phyloP scores from a whole-genome alignment of 2,329 filamentous ascomycete species.

The Colletotrichum sp. region DNA sequence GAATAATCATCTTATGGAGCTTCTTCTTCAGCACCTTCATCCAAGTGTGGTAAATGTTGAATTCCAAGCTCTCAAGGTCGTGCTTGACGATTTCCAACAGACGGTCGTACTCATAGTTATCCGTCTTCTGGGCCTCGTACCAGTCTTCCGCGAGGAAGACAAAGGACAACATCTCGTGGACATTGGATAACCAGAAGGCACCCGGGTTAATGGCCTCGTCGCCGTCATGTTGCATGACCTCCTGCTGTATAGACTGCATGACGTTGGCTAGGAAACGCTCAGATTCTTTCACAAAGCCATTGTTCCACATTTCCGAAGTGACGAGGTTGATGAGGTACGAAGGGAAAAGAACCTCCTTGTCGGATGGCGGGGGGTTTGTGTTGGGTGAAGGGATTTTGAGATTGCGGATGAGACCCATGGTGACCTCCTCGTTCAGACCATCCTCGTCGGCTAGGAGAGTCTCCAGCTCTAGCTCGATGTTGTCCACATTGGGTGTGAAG shows the following conservation, averaged over 20 bases:
- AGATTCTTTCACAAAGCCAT: conserved; percentile 98
- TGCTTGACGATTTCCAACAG: conserved; percentile 99
- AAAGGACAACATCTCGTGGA: conserved; percentile 99
- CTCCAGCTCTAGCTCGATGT: conserved; percentile 94
- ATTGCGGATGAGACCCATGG: conserved; percentile 93
- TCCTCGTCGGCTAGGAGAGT: conserved; percentile 94
- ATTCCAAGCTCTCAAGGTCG: conserved; percentile 95
- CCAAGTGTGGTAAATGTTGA: conserved; percentile 99
- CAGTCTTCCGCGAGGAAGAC: conserved; percentile 99
- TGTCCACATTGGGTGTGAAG: conserved; percentile 83
- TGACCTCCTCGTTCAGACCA: conserved; percentile 94
- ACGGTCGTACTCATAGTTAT: conserved; percentile 98
- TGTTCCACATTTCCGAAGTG: conserved; percentile 99
- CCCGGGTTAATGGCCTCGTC: conserved; percentile 97
- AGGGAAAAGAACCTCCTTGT: conserved; percentile 98
- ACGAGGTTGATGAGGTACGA: conserved; percentile 99
- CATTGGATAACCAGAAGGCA: conserved; percentile 98
- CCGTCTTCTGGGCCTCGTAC: conserved; percentile 99
- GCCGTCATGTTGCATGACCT: conserved; percentile 98
- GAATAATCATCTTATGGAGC: conserved; percentile 99
- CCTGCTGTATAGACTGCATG: conserved; percentile 99
- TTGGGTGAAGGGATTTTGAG: conserved; percentile 93
- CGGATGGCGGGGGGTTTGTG: conserved; percentile 86
- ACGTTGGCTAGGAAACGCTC: conserved; percentile 98
- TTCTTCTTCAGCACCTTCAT: conserved; percentile 99